These are phyloP conservation scores for Prunella vulgaris DNA, from an alignment of 257 asterid species.

Conservation along the genomic window DNA sequence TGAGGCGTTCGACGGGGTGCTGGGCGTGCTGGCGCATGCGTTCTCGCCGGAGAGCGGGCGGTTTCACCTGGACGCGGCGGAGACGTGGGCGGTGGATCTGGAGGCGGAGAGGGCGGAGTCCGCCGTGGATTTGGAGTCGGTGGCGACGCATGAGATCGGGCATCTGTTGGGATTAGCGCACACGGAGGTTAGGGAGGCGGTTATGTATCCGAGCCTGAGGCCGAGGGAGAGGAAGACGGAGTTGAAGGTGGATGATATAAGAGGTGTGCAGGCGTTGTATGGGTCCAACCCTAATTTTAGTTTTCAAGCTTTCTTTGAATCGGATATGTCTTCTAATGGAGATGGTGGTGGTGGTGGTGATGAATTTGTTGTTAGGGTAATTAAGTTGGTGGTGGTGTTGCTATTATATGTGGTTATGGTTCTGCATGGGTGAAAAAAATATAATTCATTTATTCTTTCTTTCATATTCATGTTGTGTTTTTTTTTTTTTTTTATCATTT, in stretches of 20 bases:
- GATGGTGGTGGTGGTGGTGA: conserved; percentile 23
- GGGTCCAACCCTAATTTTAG: conserved; percentile 76
- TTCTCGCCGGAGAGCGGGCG: conserved; percentile 82
- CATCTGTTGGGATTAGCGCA: conserved; percentile 78
- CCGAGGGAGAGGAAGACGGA: conserved; percentile 58
- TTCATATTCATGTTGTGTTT: no score
- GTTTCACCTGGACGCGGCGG: conserved; percentile 87
- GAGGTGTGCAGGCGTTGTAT: conserved; percentile 66
- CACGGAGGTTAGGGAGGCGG: conserved; percentile 48
- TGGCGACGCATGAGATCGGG: conserved; percentile 90
- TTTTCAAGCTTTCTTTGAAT: conserved; percentile 42
- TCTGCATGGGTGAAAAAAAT: conserved; percentile 16
- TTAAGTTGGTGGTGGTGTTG: conserved; percentile 7
- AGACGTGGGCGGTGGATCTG: conserved; percentile 83
- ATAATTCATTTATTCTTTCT: no score
- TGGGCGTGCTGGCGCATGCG: conserved; percentile 82
- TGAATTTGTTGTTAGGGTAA: conserved; percentile 1
- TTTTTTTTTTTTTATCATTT: no score
- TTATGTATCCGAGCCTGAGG: conserved; percentile 81
- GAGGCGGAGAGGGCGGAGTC: conserved; percentile 35
- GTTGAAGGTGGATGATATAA: conserved; percentile 62
- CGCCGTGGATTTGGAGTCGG: conserved; percentile 89
- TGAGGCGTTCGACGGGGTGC: conserved; percentile 75
- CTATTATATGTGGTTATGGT: no score
- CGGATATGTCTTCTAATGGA: conserved; percentile 38